Base-by-base conservation (phyloP, 257 asterid species). In the Lithospermum erythrorhizon region DNA sequence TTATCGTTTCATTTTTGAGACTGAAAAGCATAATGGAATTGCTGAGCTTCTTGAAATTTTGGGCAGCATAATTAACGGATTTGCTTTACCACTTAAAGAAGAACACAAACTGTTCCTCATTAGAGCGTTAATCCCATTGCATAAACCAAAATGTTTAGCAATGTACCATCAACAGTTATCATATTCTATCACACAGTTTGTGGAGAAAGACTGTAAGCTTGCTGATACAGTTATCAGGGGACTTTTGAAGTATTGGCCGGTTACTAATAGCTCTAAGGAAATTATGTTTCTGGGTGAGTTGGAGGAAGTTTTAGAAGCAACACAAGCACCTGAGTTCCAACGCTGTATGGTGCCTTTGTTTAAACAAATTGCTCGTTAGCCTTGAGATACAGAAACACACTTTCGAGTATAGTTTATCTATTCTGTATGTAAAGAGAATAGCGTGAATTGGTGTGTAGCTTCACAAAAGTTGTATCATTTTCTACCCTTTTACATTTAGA, bases 21-120 rank as follows among this genome's bases (percentile, higher is more conserved):
- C 85, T 6, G 96, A 87, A 59, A 85, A 81, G 63, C 96, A 87
- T 73, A 79, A 81, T 37, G 96, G 96, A 6, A 71, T 81, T 65
- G 87, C 94, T 25, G 96, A 87, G 66, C 83, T 85, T 70, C 82
- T 87, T 45, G 94, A 85, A 70, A 85, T 87, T 48, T 79, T 81
- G 68, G 94, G 94, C 61, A 87, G 96, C 76, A 85, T 87, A 55
- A 80, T 85, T 41, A 88, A 83, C 61, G 96, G 96, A 29, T 88
- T 85, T 61, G 96, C 96, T 65, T 74, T 88, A 75, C 94, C 96
- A 17, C 75, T 88, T 65, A 88, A 88, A 65, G 96, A 87, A 73
- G 96, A 88, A 56, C 94, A 85, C 66, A 88, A 88, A 60, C 83
- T 88, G 63, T 85, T 87, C 67, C 87, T 85, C 61, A 81, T 81